Base-by-base conservation (phyloP, 345 rosid genomes). In the Aquilaria malaccensis region DNA sequence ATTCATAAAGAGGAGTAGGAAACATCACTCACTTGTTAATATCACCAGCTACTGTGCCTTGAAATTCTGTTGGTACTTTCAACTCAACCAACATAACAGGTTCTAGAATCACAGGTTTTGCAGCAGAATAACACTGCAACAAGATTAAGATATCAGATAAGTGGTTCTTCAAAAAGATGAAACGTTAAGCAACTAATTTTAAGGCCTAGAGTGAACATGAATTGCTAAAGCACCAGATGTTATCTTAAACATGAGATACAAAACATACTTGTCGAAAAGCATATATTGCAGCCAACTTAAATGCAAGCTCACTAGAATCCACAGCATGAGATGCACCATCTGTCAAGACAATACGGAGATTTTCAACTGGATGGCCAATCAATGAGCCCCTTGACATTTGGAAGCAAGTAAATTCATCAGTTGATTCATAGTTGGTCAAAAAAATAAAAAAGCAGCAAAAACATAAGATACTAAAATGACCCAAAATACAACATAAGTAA, bases 301-400 rank as follows among this genome's bases (percentile, higher is more conserved):
- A 95, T 12, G 99, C 99, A 70, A 91, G 93, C 70, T 95, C 98
- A 72, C 99, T 95, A 46, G 98, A 95, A 84, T 95, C 98, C 64
- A 95, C 99, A 0, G 95, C 79, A 72, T 95, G 98, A 12, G 99
- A 81, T 54, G 95, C 94, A 60, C 99, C 99, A 64, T 95, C 99
- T 3, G 91, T 91, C 55, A 95, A 79, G 63, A 79, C 93, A 73
- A 91, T 71, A 1, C 96, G 85, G 10, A 91, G 45, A 73, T 86
- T 88, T 80, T 95, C 99, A 10, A 88, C 98, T 4, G 99, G 99
- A 75, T 91, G 95, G 62, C 98, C 98, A 51, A 91, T 95, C 59
- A 91, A 67, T 13, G 99, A 95, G 3, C 99, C 99, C 71, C 99
- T 91, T 86, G 30, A 55, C 33, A 65, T 58, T 55, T 22, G 62